Evolutionary conservation across 1,284 basidiomycete species (phyloP), one percentile per base, ranked within the genome.

Genomic region (Fomitopsis schrenkii): DNA sequence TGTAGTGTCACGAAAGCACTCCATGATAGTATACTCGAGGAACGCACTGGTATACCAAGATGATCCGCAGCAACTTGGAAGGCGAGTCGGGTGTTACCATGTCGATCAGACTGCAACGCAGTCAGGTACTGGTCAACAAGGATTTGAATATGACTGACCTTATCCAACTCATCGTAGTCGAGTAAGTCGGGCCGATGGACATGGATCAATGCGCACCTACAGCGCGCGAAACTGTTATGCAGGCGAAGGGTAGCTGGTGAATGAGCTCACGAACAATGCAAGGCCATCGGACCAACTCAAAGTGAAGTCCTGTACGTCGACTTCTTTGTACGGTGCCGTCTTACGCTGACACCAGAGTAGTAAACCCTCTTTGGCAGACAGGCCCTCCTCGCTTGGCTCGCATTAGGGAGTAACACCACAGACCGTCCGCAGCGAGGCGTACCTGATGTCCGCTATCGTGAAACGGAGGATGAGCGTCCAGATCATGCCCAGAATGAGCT

Each of bases 341-440:
- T 97, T 97, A 60, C 97, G 87, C 72, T 98, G 97, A 79, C 96
- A 98, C 97, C 97, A 99, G 1, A 99, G 83, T 2, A 99, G 79
- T 14, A 99, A 83, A 48, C 95, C 97, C 74, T 98, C 97, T 75
- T 97, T 96, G 1, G 97, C 97, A 6, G 95, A 97, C 30, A 98
- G 84, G 59, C 97, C 97, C 77, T 98, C 97, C 81, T 97, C 95
- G 70, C 95, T 97, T 76, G 71, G 61, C 62, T 33, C 30, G 50
- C 35, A 36, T 19, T 15, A 45, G 57, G 46, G 30, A 58, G 55
- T 55, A 38, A 52, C 55, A 9, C 28, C 9, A 19, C 30, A 50
- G 40, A 19, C 40, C 33, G 46, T 35, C 22, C 5, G 36, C 5
- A 28, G n/a, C 35, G 67, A 12, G 52, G 77, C 86, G 63, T 69